Evolutionary conservation across 768 basidiomycete species (phyloP).

Genomic region (Sutorius australiensis): DNA sequence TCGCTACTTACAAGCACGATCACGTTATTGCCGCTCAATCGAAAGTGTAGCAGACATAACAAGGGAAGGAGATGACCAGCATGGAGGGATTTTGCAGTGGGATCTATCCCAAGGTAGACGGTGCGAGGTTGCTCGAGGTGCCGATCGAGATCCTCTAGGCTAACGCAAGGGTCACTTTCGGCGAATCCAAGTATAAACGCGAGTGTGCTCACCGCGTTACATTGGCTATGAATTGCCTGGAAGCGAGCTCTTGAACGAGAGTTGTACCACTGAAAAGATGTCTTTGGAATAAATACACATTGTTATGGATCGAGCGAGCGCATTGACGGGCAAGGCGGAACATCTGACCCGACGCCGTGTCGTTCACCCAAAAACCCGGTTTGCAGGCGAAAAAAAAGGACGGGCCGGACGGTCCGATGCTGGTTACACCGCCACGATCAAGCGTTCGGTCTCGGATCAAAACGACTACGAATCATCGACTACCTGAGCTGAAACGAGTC

Average conservation of each 20-base stretch:
- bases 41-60: constrained; percentile 84
- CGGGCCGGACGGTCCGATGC: constrained; percentile 17
- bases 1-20: constrained; percentile 71
- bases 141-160: constrained; percentile 40
- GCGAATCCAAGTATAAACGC: neutral
- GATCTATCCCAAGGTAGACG: constrained; percentile 89
- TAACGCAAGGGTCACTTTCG: constrained; percentile 17
- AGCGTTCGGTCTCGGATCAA: neutral
- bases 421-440: constrained; percentile 12
- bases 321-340: constrained; percentile 20
- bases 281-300: neutral
- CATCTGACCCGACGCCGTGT: constrained; percentile 13
- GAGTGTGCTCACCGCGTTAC: constrained; percentile 32
- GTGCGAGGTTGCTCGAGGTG: constrained; percentile 41
- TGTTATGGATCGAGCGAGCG: constrained; percentile 1
- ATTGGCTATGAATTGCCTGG: constrained; percentile 34
- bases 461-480: neutral
- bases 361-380: neutral
- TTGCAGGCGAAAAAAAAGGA: neutral
- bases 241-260: constrained; percentile 32
- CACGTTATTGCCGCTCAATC: constrained; percentile 73
- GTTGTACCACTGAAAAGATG: constrained; percentile 18
- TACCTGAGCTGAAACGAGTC: neutral
- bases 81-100: constrained; percentile 85
- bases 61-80: constrained; percentile 92